Evolutionary conservation across 805 yeast genomes (phyloP).

Genomic region (Yamadazyma akitaensis): DNA sequence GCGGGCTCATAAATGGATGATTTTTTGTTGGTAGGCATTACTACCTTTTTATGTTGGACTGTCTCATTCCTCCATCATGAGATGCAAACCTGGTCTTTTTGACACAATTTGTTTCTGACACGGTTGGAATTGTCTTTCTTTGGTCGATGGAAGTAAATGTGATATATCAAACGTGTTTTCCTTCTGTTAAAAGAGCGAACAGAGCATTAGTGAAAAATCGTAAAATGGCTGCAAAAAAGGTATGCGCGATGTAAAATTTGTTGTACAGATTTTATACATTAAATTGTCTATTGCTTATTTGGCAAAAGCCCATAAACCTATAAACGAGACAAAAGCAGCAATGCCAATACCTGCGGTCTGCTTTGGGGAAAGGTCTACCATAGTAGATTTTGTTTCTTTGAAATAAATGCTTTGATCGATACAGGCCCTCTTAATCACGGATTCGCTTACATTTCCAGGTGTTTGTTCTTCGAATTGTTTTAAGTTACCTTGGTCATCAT

Average conservation of each 20-base stretch:
- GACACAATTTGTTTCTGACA: too few species aligned
- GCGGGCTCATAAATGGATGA: too few species aligned
- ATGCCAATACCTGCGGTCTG: conserved; percentile 17
- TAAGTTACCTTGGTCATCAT: conserved; percentile 22
- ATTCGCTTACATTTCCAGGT: background rate
- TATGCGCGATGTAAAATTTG: background rate
- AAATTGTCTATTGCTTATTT: conserved; percentile 2
- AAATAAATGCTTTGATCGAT: conserved; percentile 9
- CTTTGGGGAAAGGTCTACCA: conserved; percentile 13
- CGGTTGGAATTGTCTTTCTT: too few species aligned
- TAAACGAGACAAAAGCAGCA: conserved; percentile 15
- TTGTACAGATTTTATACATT: background rate
- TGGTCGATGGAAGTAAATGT: too few species aligned
- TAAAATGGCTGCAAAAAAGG: background rate
- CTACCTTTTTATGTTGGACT: too few species aligned
- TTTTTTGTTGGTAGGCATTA: too few species aligned
- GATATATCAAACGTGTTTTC: too few species aligned
- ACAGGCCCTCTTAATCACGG: background rate
- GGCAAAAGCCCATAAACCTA: conserved; percentile 22
- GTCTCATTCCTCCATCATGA: too few species aligned
- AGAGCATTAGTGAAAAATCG: too few species aligned
- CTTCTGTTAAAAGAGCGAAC: too few species aligned
- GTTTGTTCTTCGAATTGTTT: background rate
- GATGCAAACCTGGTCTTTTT: too few species aligned
- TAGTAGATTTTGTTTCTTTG: conserved; percentile 11